Percentiles rank a stretch among this genome's conserved stretches.
These are phyloP conservation scores for Pleurotus salmoneostramineus DNA, from an alignment of 768 basidiomycete genomes.

Conservation along the genomic window DNA sequence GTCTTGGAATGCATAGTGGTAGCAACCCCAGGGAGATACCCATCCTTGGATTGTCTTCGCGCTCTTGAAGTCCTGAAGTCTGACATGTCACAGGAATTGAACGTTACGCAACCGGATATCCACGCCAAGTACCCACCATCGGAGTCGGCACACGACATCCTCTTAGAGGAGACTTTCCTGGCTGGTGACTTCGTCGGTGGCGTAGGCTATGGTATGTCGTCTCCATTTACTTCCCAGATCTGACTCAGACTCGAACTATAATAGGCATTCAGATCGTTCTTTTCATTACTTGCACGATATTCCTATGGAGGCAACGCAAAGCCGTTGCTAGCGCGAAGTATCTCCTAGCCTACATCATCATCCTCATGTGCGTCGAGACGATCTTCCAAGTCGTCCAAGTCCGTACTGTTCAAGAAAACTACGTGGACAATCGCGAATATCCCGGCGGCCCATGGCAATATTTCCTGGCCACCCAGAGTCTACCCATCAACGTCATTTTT, in stretches of 20 bases:
- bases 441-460: slow-evolving; percentile 41
- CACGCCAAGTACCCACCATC: no score
- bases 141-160: slow-evolving; percentile 20
- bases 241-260: slow-evolving; percentile 7
- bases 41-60: no score
- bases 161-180: slow-evolving; percentile 34
- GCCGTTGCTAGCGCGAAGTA: slow-evolving; percentile 22
- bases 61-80: no score
- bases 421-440: slow-evolving; percentile 37
- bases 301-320: slow-evolving; percentile 31
- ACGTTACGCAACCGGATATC: no score
- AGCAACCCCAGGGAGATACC: no score
- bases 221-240: neutral
- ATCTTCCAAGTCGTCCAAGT: slow-evolving; percentile 35
- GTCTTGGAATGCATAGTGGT: no score
- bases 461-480: slow-evolving; percentile 36
- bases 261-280: slow-evolving; percentile 36
- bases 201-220: slow-evolving; percentile 32
- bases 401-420: slow-evolving; percentile 34
- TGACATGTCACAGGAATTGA: slow-evolving; percentile 23
- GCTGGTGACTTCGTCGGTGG: slow-evolving; percentile 38
- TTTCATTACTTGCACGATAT: slow-evolving; percentile 28
- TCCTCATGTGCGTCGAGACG: slow-evolving; percentile 33
- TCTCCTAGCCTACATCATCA: slow-evolving; percentile 33
- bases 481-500: slow-evolving; percentile 39